Evolutionary conservation across 2,329 filamentous ascomycete genomes (phyloP).

Genomic region (Aquanectria penicillioides): DNA sequence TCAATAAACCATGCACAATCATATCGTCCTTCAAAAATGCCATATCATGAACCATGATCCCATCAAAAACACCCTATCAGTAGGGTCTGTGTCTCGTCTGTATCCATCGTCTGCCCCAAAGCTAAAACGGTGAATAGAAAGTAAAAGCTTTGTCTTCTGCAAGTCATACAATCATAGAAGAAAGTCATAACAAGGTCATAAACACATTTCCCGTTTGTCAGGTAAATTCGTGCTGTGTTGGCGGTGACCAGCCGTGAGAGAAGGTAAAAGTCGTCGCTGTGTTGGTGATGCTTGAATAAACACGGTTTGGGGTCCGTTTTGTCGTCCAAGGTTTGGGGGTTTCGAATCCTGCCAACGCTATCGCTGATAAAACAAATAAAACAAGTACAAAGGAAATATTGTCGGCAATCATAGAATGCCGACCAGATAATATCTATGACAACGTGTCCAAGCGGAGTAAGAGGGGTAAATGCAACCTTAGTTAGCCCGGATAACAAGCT

Average conservation of each 20-base stretch:
- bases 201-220: conserved; percentile 47
- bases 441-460: conserved; percentile 29
- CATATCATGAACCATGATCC: conserved; percentile 45
- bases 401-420: conserved; percentile 17
- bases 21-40: conserved; percentile 40
- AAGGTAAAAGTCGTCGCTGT: conserved; percentile 42
- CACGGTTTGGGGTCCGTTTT: conserved; percentile 39
- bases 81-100: conserved; percentile 37
- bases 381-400: conserved; percentile 43
- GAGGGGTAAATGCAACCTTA: conserved; percentile 57
- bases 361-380: conserved; percentile 49
- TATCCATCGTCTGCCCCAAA: conserved; percentile 36
- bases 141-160: conserved; percentile 49
- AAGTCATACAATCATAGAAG: conserved; percentile 55
- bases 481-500: conserved; percentile 95
- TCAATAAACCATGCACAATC: conserved; percentile 39
- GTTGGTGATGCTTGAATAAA: conserved; percentile 37
- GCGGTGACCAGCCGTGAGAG: conserved; percentile 48
- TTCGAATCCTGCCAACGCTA: conserved; percentile 55
- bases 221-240: conserved; percentile 45
- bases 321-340: conserved; percentile 44
- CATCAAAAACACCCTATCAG: conserved; percentile 40
- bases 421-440: conserved; percentile 27
- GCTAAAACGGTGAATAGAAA: conserved; percentile 41
- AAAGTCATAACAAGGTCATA: conserved; percentile 50